Base-by-base conservation (phyloP, 352 stramenopile genomes). In the Pythium brachiatum region DNA sequence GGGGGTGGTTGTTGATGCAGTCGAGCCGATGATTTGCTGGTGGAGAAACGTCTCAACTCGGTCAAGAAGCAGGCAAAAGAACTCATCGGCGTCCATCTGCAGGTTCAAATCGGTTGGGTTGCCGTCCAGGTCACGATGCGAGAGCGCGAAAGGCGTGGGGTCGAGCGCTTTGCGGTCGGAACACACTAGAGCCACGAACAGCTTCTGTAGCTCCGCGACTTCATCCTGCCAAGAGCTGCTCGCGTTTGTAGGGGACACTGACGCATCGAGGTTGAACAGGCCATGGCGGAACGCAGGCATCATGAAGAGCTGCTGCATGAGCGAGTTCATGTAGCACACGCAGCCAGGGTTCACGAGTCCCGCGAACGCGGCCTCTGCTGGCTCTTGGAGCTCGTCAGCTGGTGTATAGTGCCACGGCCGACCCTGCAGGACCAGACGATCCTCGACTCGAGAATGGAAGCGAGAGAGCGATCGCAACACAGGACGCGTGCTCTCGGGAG, bases 321-420 rank as follows among this genome's bases (percentile, higher is more conserved):
- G 77, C 0, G 95, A 96, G 74, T 99, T 99, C 96, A 99, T 99
- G 82, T 99, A 99, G 79, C 97, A 99, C 11, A 98, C 99, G 62
- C 96, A 99, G 8, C 97, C 97, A 48, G 98, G 96, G 66, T 99
- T 99, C 43, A 97, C 89, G 1, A 99, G 75, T 8, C 97, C 97
- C 43, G 85, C 86, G 13, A 84, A 75, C 20, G 1, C 15, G 20
- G 20, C 20, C 41, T 21, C 27, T 44, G 18, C 32, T 25, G 7
- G 27, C 2, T 62, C 62, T 32, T 58, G 65, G 13, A 90, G 66
- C 11, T 77, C 71, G 5, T 94, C 75, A 8, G 47, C 26, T 7
- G 85, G 79, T 2, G 52, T 32, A 46, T 82, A 86, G 53, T 82
- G 81, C 85, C 85, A 94, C 25, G 81, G 83, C 7, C 80, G 70